Conservation (phyloP, 495 filamentous ascomycete genomes). For the Cairneyella variabilis region DNA sequence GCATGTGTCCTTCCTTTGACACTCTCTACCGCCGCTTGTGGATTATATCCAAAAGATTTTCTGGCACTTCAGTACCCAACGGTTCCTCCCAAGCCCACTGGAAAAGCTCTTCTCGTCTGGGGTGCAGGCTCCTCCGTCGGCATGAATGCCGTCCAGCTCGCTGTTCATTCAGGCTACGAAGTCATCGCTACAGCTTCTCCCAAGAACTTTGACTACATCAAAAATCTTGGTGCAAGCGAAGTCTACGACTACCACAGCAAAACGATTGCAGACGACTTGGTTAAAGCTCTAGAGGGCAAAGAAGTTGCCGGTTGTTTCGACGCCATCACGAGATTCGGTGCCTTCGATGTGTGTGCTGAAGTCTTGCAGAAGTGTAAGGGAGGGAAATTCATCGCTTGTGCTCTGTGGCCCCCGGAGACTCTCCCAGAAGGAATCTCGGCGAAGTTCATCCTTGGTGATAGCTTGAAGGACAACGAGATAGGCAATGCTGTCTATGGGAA, state of each 20-base stretch:
- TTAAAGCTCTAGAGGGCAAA: conserved; percentile 1
- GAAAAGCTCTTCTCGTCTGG: conserved; percentile 8
- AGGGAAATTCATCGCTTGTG: too few relatives aligned
- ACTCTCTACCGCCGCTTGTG: conserved; percentile 38
- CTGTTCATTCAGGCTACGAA: conserved; percentile 29
- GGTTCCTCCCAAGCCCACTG: neutral
- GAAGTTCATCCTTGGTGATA: conserved; percentile 1
- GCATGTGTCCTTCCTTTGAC: conserved; percentile 40
- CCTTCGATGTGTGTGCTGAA: conserved; percentile 1
- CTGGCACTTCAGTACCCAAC: conserved; percentile 6
- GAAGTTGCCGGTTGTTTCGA: neutral
- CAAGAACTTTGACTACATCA: conserved; percentile 33
- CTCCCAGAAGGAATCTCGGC: conserved; percentile 13
- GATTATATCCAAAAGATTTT: conserved; percentile 30
- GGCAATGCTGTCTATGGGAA: conserved; percentile 3
- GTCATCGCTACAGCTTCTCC: conserved; percentile 35
- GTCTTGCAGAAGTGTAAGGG: neutral
- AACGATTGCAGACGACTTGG: neutral
- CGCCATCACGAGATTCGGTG: neutral
- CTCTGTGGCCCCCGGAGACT: too few relatives aligned
- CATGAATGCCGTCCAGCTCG: conserved; percentile 34
- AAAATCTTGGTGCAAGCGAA: conserved; percentile 31
- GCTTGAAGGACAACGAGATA: conserved; percentile 2
- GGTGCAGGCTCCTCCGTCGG: conserved; percentile 28
- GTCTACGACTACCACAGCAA: conserved; percentile 12